Evolutionary conservation across 176 grass and related monocot species (phyloP).

Genomic region (Eragrostis curvula): DNA sequence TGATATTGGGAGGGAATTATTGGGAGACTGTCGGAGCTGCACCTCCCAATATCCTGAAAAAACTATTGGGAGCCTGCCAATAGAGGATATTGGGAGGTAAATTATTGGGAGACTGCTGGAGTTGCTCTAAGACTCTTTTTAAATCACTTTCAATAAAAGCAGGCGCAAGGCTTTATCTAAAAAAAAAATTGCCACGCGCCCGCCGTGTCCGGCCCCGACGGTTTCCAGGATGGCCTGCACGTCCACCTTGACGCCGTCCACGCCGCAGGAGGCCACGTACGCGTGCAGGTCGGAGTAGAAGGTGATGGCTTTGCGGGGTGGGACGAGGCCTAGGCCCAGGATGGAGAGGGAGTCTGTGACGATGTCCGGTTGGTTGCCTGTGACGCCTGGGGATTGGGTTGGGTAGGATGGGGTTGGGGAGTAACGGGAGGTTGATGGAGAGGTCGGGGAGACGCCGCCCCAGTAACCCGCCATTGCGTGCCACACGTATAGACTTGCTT

Average conservation of each 20-base stretch:
- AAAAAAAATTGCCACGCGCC: no score
- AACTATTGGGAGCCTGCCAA: no score
- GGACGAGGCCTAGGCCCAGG: constrained; percentile 66
- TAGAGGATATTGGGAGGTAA: no score
- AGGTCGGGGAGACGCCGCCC: constrained; percentile 68
- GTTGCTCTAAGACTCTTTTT: no score
- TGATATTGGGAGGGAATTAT: no score
- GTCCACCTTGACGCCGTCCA: constrained; percentile 89
- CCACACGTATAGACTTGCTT: constrained; percentile 79
- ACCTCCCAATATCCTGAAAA: no score
- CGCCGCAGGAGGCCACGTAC: constrained; percentile 65
- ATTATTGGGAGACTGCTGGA: no score
- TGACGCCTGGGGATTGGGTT: constrained; percentile 59
- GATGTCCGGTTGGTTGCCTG: constrained; percentile 73
- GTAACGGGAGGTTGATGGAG: constrained; percentile 52
- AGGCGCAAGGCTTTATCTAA: no score
- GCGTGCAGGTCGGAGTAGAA: constrained; percentile 83
- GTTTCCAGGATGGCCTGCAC: constrained; percentile 87
- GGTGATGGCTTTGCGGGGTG: constrained; percentile 37
- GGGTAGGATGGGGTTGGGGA: constrained; percentile 63
- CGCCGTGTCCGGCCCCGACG: constrained; percentile 67
- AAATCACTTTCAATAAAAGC: no score
- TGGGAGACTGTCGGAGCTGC: no score
- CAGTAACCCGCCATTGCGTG: constrained; percentile 84
- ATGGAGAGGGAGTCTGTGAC: constrained; percentile 69